A percentile compares a stretch with the other conserved stretches of the same genome.
Conservation (phyloP, 805 yeast species). For the Candida hispaniensis region DNA sequence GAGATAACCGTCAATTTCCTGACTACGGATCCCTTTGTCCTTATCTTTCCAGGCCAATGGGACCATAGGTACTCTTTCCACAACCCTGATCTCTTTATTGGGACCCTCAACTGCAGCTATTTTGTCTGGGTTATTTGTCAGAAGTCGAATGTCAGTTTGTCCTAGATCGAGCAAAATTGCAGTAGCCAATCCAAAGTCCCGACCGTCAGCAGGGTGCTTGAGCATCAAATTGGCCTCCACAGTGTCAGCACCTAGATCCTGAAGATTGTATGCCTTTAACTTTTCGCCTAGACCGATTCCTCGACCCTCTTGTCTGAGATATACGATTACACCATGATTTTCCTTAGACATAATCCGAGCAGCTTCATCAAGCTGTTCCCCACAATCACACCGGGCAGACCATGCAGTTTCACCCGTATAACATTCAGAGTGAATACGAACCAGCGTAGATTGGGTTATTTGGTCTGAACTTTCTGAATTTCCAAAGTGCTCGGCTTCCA, state of each 20-base stretch:
- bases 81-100: conserved; percentile 59
- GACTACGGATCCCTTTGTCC: conserved; percentile 60
- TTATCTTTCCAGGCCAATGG: conserved; percentile 81
- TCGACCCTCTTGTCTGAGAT: conserved; percentile 94
- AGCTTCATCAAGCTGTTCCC: conserved; percentile 97
- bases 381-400: conserved; percentile 98
- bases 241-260: conserved; percentile 97
- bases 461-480: conserved; percentile 12
- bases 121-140: conserved; percentile 95
- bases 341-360: conserved; percentile 80
- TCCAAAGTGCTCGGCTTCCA: conserved; percentile 2
- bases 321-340: conserved; percentile 91
- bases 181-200: conserved; percentile 87
- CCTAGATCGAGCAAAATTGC: conserved; percentile 83
- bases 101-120: conserved; percentile 89
- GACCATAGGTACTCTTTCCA: conserved; percentile 90
- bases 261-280: conserved; percentile 89
- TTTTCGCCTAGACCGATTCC: conserved; percentile 99
- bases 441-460: conserved; percentile 33
- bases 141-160: conserved; percentile 53
- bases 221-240: conserved; percentile 89
- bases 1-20: conserved; percentile 85
- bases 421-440: conserved; percentile 92
- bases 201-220: conserved; percentile 96
- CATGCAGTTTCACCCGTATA: conserved; percentile 99